Base-by-base conservation (phyloP, 805 yeast genomes). In the Millerago galiae region DNA sequence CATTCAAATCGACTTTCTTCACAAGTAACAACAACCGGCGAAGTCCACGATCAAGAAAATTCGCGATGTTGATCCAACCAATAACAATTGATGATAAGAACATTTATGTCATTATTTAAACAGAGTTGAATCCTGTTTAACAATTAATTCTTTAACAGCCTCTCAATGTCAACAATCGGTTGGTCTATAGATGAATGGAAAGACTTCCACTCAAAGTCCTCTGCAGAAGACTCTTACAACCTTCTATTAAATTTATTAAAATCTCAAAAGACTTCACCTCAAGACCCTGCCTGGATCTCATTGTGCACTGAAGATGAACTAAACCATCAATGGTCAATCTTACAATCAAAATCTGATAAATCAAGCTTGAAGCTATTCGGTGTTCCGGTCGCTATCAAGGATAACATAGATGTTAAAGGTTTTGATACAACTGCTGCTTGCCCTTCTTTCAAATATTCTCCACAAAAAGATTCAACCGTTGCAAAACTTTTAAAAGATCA, bases 361-460 rank as follows among this genome's bases (percentile, higher is more conserved):
- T 49, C 56, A n/a, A 45, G 58, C 0, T 63, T 85, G 34, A 86
- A 88, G 13, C 71, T 91, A 24, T 91, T 81, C 58, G 98, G 98
- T 62, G 98, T 93, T 3, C 99, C 99, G 1, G 75, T 88, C 35
- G 99, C 96, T 13, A 77, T 91, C 36, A 91, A 91, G 62, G 99
- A 91, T 63, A 91, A 93, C 63, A 93, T 91, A 47, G 98, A 91
- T 59, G 97, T 77, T 18, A 75, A 74, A 49, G 85, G 83, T 5
- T 75, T 86, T 50, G 71, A 77, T 26, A 93, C 99, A 10, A 91
- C 99, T 2, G 98, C 95, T 13, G 98, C 96, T 2, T 93, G 98
- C 61, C 96, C 97, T 1, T 73, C 93, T 0, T 91, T 73, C 57
- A 71, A 77, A 9, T 90, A 81, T 65, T 45, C 58, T 2, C 91